Percentiles rank a stretch among this genome's conserved stretches.
phyloP scores from a whole-genome alignment of 2,329 filamentous ascomycete genomes.

The Thielaviopsis musarum region DNA sequence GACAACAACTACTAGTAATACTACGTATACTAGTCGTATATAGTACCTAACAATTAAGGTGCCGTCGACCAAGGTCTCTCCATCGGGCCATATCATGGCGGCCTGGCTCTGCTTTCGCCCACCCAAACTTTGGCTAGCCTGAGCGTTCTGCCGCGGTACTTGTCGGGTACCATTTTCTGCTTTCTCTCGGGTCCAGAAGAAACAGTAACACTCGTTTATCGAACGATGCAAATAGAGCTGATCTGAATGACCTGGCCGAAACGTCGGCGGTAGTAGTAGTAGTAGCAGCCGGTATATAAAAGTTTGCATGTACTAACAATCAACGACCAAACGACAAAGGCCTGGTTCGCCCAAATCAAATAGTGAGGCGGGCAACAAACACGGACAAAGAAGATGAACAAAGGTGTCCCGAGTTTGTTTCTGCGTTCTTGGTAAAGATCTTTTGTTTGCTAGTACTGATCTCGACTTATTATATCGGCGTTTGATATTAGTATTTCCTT shows the following conservation, averaged over 20 bases:
- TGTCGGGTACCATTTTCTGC: background rate
- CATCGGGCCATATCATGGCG: background rate
- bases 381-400: background rate
- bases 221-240: background rate
- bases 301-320: background rate
- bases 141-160: background rate
- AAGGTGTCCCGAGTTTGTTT: background rate
- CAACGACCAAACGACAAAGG: background rate
- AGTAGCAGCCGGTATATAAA: background rate
- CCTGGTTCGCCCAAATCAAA: background rate
- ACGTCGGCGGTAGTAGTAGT: background rate
- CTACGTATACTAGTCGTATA: no score
- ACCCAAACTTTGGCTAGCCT: background rate
- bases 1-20: no score
- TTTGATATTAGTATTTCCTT: background rate
- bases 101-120: background rate
- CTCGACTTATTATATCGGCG: background rate
- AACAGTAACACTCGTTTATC: background rate
- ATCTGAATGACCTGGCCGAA: background rate
- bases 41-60: background rate
- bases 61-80: background rate
- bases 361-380: background rate
- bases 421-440: background rate
- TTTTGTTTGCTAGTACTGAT: background rate
- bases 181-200: background rate